These are phyloP conservation scores for Sarocladium kiliense DNA, from an alignment of 2,329 filamentous ascomycete genomes.

Conservation along the genomic window DNA sequence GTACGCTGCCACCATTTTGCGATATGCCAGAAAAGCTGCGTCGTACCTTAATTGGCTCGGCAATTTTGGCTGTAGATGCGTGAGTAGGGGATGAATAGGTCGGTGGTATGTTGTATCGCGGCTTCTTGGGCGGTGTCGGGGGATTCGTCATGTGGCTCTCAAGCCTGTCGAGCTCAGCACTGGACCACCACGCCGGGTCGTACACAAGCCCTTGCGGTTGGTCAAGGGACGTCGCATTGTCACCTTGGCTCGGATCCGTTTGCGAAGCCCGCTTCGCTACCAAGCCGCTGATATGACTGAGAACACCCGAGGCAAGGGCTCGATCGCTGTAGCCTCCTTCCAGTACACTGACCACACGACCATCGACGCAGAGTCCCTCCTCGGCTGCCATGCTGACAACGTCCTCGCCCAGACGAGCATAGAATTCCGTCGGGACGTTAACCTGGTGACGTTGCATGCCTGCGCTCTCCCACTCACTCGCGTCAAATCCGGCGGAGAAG, in stretches of 20 bases:
- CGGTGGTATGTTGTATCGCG: constrained; percentile 52
- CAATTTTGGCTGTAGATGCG: constrained; percentile 76
- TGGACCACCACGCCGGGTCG: constrained; percentile 68
- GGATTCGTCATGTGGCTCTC: constrained; percentile 55
- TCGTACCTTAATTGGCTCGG: constrained; percentile 60
- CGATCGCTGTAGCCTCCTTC: constrained; percentile 96
- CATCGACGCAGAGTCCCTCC: constrained; percentile 70
- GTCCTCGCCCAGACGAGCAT: constrained; percentile 83
- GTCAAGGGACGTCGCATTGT: constrained; percentile 44
- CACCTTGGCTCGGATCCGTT: not conserved
- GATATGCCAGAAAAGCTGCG: constrained; percentile 55
- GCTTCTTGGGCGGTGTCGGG: constrained; percentile 44
- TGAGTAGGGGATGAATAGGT: constrained; percentile 86
- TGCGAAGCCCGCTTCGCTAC: constrained; percentile 26
- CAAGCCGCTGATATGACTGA: constrained; percentile 86
- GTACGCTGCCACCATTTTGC: constrained; percentile 11
- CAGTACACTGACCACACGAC: constrained; percentile 84
- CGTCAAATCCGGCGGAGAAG: constrained; percentile 92
- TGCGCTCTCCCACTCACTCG: constrained; percentile 85
- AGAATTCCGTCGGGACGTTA: constrained; percentile 95
- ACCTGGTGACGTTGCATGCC: constrained; percentile 96
- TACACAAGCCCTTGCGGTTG: constrained; percentile 65
- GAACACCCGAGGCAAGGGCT: constrained; percentile 78
- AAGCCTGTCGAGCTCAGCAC: constrained; percentile 60
- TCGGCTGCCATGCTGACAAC: constrained; percentile 78